Evolutionary conservation across 129 eudicot genomes (phyloP).

Genomic region (Centaurea solstitialis): DNA sequence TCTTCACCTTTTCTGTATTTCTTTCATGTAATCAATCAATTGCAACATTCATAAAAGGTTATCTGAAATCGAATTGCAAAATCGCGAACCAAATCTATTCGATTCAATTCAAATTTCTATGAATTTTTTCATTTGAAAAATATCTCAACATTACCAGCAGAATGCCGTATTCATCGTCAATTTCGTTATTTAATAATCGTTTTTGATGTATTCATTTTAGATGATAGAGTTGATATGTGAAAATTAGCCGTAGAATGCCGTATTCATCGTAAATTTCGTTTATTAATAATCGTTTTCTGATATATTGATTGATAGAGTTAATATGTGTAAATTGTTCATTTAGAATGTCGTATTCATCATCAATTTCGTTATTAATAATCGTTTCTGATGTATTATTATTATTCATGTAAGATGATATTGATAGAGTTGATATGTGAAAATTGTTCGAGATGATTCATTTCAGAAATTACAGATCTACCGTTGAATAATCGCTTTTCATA

Average conservation of each 20-base stretch:
- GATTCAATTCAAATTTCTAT: background rate
- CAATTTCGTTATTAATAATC: background rate
- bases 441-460: background rate
- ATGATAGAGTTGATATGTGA: background rate
- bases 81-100: background rate
- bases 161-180: background rate
- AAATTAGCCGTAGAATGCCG: too few relatives aligned
- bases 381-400: background rate
- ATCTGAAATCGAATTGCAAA: background rate
- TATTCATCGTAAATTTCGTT: too few relatives aligned
- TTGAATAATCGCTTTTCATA: background rate
- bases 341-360: background rate
- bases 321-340: too few relatives aligned
- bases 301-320: too few relatives aligned
- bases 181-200: background rate
- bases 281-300: too few relatives aligned
- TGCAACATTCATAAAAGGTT: background rate
- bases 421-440: slow-evolving; percentile 1
- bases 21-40: background rate
- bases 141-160: slow-evolving; percentile 3
- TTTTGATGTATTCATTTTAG: background rate
- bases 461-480: slow-evolving; percentile 3
- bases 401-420: background rate
- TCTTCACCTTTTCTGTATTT: background rate
- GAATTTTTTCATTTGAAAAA: slow-evolving; percentile 4